Percentiles rank a stretch among this genome's conserved stretches.
Conservation (phyloP, 805 yeast genomes). For the Metschnikowia continentalis region DNA sequence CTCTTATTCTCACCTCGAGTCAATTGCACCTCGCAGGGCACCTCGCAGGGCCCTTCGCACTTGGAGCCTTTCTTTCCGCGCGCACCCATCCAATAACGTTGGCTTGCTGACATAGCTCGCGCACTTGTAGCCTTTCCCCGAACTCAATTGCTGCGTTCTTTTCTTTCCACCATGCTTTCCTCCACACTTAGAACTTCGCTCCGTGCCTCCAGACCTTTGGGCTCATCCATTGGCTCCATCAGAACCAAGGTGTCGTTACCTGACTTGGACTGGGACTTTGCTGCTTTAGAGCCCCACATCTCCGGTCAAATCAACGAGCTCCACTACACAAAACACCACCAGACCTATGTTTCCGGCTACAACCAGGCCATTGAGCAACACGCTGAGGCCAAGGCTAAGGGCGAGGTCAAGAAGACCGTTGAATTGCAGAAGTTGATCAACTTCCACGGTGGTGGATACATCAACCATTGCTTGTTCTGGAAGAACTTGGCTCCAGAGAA, state of each 20-base stretch:
- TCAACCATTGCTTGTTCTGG: slow-evolving; percentile 49
- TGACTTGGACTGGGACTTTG: slow-evolving; percentile 43
- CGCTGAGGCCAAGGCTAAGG: slow-evolving; percentile 31
- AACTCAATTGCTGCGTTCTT: neutral
- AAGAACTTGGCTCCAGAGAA: slow-evolving; percentile 44
- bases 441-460: slow-evolving; percentile 51
- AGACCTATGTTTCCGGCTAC: slow-evolving; percentile 45
- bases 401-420: slow-evolving; percentile 38
- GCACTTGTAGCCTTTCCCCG: neutral
- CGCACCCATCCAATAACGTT: slow-evolving; percentile 1
- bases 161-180: slow-evolving; percentile 14
- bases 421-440: slow-evolving; percentile 44
- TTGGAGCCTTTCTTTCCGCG: neutral
- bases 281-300: slow-evolving; percentile 47
- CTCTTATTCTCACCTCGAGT: too few relatives aligned
- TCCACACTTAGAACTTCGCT: slow-evolving; percentile 13
- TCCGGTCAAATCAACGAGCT: slow-evolving; percentile 44
- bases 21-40: too few relatives aligned
- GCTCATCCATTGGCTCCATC: slow-evolving; percentile 15
- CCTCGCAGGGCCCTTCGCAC: neutral
- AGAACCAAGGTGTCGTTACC: slow-evolving; percentile 32
- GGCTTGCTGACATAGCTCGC: slow-evolving; percentile 1
- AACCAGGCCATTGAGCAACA: slow-evolving; percentile 43
- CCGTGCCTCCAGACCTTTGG: slow-evolving; percentile 13
- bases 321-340: slow-evolving; percentile 49